Evolutionary conservation across 176 grass and related monocot genomes (phyloP), one percentile per base, ranked within the genome.

Genomic region (Avena eriantha): DNA sequence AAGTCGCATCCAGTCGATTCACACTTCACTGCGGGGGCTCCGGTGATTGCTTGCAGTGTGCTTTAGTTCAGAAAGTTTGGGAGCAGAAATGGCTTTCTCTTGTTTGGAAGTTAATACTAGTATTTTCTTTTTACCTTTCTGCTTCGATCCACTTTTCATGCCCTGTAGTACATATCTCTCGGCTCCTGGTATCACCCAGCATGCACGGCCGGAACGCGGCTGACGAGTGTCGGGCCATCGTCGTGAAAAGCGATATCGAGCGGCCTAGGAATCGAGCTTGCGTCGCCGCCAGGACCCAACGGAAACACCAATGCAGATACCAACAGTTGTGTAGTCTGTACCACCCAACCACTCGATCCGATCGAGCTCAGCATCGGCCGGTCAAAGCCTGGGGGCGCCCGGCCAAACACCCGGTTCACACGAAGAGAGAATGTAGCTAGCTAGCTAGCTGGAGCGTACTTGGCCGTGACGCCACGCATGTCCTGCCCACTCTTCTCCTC

Each of bases 21-120:
- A 87, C 80, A 87, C 80, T 3, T 73, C 65, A 69, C 60, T 19
- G 54, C 64, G 21, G 61, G 51, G 77, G 71, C 63, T 72, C 78
- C 15, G 63, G 71, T 86, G 79, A 86, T 83, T 54, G 45, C n/a
- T 41, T 55, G n/a, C n/a, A n/a, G 4, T 77, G 36, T 23, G 50
- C 63, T 39, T 46, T 77, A 85, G 49, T 51, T 82, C 10, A 86
- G 14, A 69, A 80, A 39, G 13, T 13, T 45, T 10, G 12, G 22
- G 35, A 67, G 33, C 33, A 41, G 0, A 41, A 5, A 36, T 16
- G 29, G 50, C 15, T 41, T 34, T 14, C 10, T 73, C 5, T 18
- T 16, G 17, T 82, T 15, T 79, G 36, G 21, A 56, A 21, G 48
- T 19, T n/a, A n/a, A n/a, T n/a, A n/a, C n/a, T n/a, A n/a, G n/a